Percentiles rank a stretch among this genome's conserved stretches.
Evolutionary conservation across 352 stramenopile genomes (phyloP).

Genomic region (Pythium apleroticum): DNA sequence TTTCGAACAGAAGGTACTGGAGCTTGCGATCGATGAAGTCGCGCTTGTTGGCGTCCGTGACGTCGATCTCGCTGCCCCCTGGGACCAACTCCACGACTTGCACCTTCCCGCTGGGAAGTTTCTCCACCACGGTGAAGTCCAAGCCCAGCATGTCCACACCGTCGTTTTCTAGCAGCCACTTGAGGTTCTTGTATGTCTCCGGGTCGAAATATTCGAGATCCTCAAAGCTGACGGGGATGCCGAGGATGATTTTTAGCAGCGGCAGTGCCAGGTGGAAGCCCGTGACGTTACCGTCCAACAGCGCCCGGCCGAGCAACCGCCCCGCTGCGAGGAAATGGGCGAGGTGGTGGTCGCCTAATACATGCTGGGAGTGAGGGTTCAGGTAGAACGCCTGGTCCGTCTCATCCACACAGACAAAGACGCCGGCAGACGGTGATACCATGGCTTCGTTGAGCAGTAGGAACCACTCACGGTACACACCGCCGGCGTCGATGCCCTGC

Average conservation of each 20-base stretch:
- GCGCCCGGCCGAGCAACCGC: constrained; percentile 52
- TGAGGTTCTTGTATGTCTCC: constrained; percentile 55
- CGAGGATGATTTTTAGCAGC: constrained; percentile 97
- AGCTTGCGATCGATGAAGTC: constrained; percentile 93
- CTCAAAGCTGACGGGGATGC: constrained; percentile 91
- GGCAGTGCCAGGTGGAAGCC: constrained; percentile 93
- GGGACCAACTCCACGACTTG: constrained; percentile 57
- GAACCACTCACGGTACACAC: constrained; percentile 80
- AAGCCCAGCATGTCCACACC: constrained; percentile 54
- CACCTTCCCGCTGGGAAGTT: constrained; percentile 19
- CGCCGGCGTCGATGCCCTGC: constrained; percentile 68
- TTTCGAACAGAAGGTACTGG: constrained; percentile 93
- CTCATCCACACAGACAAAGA: constrained; percentile 56
- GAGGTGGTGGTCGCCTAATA: constrained; percentile 68
- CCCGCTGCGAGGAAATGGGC: constrained; percentile 59
- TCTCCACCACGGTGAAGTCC: constrained; percentile 59
- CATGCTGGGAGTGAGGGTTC: constrained; percentile 61
- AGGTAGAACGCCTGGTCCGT: constrained; percentile 61
- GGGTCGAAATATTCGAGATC: constrained; percentile 91
- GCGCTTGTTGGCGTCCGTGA: constrained; percentile 95
- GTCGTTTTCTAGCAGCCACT: constrained; percentile 67
- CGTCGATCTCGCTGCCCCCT: constrained; percentile 59
- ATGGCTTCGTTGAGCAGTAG: constrained; percentile 35
- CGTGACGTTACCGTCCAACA: constrained; percentile 92
- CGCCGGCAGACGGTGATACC: constrained; percentile 30